Conservation (phyloP, 345 rosid genomes). For the Salix udensis region DNA sequence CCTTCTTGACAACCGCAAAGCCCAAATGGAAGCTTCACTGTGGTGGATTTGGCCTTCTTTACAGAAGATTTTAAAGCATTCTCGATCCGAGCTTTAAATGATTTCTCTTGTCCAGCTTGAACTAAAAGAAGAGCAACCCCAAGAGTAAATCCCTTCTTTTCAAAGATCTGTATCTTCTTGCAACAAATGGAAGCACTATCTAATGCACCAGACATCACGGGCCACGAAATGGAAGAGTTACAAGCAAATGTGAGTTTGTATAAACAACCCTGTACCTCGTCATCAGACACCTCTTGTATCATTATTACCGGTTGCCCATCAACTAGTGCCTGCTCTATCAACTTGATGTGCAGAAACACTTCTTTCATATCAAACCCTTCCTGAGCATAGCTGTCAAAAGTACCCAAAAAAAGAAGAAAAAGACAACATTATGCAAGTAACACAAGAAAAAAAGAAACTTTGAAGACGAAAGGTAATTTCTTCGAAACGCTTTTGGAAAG, state of each 20-base stretch:
- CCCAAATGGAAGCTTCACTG: constrained; percentile 89
- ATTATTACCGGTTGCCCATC: constrained; percentile 69
- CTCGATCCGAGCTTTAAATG: constrained; percentile 59
- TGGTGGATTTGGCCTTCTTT: constrained; percentile 51
- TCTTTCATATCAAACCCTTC: constrained; percentile 95
- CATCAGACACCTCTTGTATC: constrained; percentile 66
- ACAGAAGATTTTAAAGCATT: constrained; percentile 68
- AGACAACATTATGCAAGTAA: background rate
- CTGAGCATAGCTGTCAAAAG: constrained; percentile 67
- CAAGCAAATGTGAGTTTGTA: constrained; percentile 78
- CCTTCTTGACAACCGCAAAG: constrained; percentile 97
- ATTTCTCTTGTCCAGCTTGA: constrained; percentile 58
- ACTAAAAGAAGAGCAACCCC: constrained; percentile 65
- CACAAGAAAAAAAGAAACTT: background rate
- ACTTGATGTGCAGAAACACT: constrained; percentile 80
- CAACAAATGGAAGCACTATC: constrained; percentile 74
- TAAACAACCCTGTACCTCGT: constrained; percentile 49
- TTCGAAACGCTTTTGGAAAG: background rate
- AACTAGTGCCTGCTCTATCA: constrained; percentile 88
- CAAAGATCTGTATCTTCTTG: constrained; percentile 86
- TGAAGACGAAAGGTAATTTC: background rate
- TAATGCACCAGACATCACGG: constrained; percentile 71
- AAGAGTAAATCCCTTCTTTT: constrained; percentile 85
- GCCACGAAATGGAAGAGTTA: constrained; percentile 74
- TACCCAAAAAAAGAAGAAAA: background rate